Conservation (phyloP, 352 stramenopile species). For the Pythium guiyangense region DNA sequence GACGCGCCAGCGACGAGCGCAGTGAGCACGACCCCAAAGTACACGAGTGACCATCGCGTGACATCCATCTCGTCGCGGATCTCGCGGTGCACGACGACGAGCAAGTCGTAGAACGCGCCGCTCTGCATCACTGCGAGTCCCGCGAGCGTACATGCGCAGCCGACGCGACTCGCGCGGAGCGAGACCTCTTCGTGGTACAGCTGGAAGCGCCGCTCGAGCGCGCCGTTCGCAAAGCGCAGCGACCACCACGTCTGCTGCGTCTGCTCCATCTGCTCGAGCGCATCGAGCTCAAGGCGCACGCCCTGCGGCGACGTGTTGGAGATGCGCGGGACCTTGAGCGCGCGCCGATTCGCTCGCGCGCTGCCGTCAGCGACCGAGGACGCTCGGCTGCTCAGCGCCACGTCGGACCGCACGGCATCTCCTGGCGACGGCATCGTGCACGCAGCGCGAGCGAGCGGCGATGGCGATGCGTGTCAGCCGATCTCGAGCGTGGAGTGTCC, state of each 20-base stretch:
- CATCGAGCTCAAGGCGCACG: constrained; percentile 41
- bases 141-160: constrained; percentile 24
- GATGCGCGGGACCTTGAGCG: constrained; percentile 27
- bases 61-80: constrained; percentile 12
- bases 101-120: constrained; percentile 23
- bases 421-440: not conserved
- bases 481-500: too few species aligned
- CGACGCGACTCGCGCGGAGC: constrained; percentile 27
- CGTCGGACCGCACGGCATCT: not conserved
- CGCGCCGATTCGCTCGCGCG: constrained; percentile 7
- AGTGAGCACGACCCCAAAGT: constrained; percentile 17
- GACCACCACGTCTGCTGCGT: constrained; percentile 30
- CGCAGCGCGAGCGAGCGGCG: too few species aligned
- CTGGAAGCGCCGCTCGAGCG: constrained; percentile 54
- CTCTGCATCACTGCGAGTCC: constrained; percentile 36
- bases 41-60: constrained; percentile 23
- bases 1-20: constrained; percentile 5
- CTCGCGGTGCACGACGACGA: constrained; percentile 16
- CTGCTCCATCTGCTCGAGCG: constrained; percentile 35
- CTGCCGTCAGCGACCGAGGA: constrained; percentile 3
- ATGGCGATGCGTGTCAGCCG: too few species aligned
- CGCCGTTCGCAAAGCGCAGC: constrained; percentile 36
- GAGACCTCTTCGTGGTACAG: constrained; percentile 54
- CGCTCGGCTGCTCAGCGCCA: not conserved
- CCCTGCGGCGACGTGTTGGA: constrained; percentile 46